A percentile compares a stretch with the other conserved stretches of the same genome.
Conservation (phyloP, 2,329 filamentous ascomycete genomes). For the Ascochyta pisi region DNA sequence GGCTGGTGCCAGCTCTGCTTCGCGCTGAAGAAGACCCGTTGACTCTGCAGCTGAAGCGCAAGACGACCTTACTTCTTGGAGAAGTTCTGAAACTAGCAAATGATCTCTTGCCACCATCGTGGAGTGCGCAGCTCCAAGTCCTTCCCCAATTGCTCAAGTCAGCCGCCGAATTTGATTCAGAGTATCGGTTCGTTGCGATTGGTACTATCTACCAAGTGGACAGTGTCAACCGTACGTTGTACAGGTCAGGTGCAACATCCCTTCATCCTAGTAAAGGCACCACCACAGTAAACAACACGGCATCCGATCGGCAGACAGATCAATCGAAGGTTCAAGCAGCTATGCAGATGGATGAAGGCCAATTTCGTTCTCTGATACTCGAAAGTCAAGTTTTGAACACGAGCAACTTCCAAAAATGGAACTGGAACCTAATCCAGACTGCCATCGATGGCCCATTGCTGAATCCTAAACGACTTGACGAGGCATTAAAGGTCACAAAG, state of each 20-base stretch:
- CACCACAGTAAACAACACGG: slow-evolving; percentile 24
- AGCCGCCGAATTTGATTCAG: slow-evolving; percentile 73
- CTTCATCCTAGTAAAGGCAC: slow-evolving; percentile 42
- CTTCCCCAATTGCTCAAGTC: slow-evolving; percentile 84
- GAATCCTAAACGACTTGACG: slow-evolving; percentile 89
- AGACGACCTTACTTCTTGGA: slow-evolving; percentile 87
- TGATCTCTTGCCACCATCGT: slow-evolving; percentile 78
- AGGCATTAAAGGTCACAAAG: slow-evolving; percentile 92
- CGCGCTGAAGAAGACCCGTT: slow-evolving; percentile 72
- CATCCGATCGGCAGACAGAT: slow-evolving; percentile 51
- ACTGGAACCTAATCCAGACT: slow-evolving; percentile 90
- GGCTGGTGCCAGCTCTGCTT: slow-evolving; percentile 63
- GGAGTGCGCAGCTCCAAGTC: slow-evolving; percentile 85
- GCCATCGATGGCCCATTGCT: slow-evolving; percentile 92
- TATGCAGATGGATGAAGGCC: slow-evolving; percentile 68
- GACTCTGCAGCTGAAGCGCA: slow-evolving; percentile 76
- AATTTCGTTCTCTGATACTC: slow-evolving; percentile 68
- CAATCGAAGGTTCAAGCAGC: slow-evolving; percentile 62
- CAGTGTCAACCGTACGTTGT: slow-evolving; percentile 91
- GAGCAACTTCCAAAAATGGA: slow-evolving; percentile 94
- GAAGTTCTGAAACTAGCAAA: slow-evolving; percentile 91
- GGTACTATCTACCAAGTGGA: slow-evolving; percentile 97
- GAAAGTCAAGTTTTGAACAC: slow-evolving; percentile 88
- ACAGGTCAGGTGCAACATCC: slow-evolving; percentile 70
- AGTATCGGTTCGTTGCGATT: slow-evolving; percentile 80